These are phyloP conservation scores for Zalaria sp. DNA, from an alignment of 2,329 filamentous ascomycete species.

Conservation along the genomic window DNA sequence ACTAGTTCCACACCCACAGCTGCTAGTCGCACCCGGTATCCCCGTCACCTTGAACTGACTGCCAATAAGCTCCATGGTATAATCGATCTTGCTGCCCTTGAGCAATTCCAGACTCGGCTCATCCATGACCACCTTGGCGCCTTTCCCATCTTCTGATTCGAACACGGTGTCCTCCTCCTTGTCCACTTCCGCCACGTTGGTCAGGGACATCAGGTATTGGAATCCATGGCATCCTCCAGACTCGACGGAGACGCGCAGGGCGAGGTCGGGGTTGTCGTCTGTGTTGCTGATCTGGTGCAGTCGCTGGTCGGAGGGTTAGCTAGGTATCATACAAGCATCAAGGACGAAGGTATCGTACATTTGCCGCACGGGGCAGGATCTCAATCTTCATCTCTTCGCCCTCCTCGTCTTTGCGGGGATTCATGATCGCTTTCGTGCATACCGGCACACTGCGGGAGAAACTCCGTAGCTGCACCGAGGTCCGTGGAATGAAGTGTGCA, in stretches of 20 bases:
- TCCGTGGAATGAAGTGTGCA: too few relatives aligned
- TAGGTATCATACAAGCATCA: neutral
- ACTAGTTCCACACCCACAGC: constrained; percentile 92
- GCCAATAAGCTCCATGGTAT: constrained; percentile 87
- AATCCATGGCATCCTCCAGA: constrained; percentile 95
- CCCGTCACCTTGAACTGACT: constrained; percentile 94
- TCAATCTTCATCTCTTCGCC: constrained; percentile 73
- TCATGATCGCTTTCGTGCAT: constrained; percentile 33
- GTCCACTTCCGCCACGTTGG: constrained; percentile 42
- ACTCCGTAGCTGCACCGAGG: too few relatives aligned
- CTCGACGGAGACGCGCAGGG: constrained; percentile 83
- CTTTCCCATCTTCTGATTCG: constrained; percentile 39
- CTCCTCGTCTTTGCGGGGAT: constrained; percentile 67
- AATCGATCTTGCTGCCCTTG: constrained; percentile 90
- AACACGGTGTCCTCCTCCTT: constrained; percentile 81
- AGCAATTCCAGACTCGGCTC: constrained; percentile 73
- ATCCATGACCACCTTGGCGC: constrained; percentile 76
- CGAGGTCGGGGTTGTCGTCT: constrained; percentile 57
- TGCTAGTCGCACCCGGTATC: constrained; percentile 82
- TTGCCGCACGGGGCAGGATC: constrained; percentile 70
- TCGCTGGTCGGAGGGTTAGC: constrained; percentile 30
- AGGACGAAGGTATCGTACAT: constrained; percentile 39
- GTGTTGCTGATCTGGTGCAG: constrained; percentile 48
- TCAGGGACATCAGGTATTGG: constrained; percentile 87
- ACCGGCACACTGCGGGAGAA: constrained; percentile 8